These are phyloP conservation scores for Camelina neglecta DNA, from an alignment of 345 rosid species.

Conservation along the genomic window DNA sequence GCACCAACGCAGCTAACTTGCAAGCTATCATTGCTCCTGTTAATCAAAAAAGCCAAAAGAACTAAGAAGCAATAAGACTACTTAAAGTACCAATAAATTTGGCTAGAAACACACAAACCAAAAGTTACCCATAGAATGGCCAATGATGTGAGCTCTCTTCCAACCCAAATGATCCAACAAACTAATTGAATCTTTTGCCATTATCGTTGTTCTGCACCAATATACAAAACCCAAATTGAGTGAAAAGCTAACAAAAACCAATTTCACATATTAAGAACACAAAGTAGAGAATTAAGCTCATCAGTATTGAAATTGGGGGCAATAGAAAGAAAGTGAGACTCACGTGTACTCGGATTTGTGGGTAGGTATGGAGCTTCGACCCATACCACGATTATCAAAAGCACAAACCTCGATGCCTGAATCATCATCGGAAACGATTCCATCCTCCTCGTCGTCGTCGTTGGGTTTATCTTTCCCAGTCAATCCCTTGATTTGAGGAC, in stretches of 20 bases:
- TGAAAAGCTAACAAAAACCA: conserved; percentile 1
- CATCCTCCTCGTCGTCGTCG: conserved; percentile 50
- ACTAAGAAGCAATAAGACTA: conserved; percentile 5
- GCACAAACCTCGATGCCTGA: conserved; percentile 70
- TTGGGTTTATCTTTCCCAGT: conserved; percentile 63
- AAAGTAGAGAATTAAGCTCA: neutral
- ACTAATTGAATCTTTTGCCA: conserved; percentile 89
- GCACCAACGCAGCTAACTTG: conserved; percentile 89
- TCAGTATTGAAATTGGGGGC: neutral
- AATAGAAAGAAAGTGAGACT: conserved; percentile 41
- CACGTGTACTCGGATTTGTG: conserved; percentile 74
- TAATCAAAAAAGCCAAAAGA: conserved; percentile 31
- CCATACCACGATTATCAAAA: conserved; percentile 97
- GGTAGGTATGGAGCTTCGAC: conserved; percentile 84
- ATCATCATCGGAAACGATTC: conserved; percentile 35
- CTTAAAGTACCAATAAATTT: neutral
- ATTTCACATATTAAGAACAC: neutral
- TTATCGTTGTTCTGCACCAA: conserved; percentile 72
- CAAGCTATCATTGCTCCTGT: conserved; percentile 98
- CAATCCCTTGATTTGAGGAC: conserved; percentile 77
- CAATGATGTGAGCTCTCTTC: conserved; percentile 81
- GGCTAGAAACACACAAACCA: neutral
- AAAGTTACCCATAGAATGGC: conserved; percentile 90
- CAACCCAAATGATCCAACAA: conserved; percentile 93
- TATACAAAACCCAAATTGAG: neutral